Conservation (phyloP, 2,329 filamentous ascomycete species). For the Aspergillus ruber region DNA sequence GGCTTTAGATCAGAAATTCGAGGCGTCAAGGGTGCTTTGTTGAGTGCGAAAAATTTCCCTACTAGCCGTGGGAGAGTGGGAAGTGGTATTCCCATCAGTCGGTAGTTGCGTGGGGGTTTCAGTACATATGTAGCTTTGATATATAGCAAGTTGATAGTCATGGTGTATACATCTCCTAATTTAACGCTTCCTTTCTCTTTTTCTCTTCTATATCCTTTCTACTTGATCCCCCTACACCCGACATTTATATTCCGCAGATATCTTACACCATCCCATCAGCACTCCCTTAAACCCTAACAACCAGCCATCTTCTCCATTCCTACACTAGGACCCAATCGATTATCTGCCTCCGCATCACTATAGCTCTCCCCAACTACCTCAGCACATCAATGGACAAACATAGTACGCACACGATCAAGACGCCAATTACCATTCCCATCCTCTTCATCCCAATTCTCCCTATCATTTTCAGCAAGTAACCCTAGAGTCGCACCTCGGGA, state of each 20-base stretch:
- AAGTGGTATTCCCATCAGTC: slow-evolving; percentile 10
- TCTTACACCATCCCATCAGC: too few species aligned
- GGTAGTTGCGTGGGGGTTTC: slow-evolving; percentile 4
- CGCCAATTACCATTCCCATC: background rate
- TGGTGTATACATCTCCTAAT: background rate
- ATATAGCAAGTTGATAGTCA: background rate
- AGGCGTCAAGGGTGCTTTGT: slow-evolving; percentile 56
- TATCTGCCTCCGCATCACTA: too few species aligned
- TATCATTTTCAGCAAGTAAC: background rate
- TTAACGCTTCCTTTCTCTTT: too few species aligned
- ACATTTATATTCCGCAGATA: too few species aligned
- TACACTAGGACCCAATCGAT: too few species aligned
- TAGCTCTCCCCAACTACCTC: too few species aligned
- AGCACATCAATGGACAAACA: slow-evolving; percentile 8
- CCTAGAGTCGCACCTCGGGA: background rate
- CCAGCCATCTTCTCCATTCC: too few species aligned
- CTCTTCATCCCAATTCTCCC: background rate
- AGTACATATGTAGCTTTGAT: background rate
- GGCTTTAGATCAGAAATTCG: slow-evolving; percentile 55
- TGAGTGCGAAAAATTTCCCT: slow-evolving; percentile 58
- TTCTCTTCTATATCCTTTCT: too few species aligned
- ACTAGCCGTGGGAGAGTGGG: slow-evolving; percentile 23
- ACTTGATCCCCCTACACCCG: too few species aligned
- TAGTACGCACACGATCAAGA: background rate
- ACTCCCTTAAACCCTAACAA: too few species aligned